These are phyloP conservation scores for Chlorella sp. DNA, from an alignment of 139 green algal genomes.

Conservation along the genomic window DNA sequence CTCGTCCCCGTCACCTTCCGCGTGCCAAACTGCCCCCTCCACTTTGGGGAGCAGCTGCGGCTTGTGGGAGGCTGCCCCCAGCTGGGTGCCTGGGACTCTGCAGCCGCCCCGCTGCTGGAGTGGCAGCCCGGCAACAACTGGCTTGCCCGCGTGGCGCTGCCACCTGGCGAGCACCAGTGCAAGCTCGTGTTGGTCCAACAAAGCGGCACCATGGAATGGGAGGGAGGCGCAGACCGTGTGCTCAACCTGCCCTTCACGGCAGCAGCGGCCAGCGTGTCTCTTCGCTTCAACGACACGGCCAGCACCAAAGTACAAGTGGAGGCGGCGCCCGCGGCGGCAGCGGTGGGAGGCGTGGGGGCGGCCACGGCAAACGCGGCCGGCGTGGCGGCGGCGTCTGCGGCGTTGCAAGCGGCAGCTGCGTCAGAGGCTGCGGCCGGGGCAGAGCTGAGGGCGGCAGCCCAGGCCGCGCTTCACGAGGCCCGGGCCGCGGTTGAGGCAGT, in stretches of 20 bases:
- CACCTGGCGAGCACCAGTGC: constrained; percentile 48
- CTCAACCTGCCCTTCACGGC: constrained; percentile 55
- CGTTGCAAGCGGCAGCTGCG: no score
- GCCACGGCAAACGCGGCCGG: no score
- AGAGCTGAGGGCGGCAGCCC: no score
- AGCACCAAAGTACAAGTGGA: background rate
- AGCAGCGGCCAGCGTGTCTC: background rate
- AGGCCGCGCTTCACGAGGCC: background rate
- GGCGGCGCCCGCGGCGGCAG: no score
- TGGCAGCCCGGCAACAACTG: constrained; percentile 67
- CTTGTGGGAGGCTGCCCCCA: constrained; percentile 47
- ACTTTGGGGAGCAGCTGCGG: constrained; percentile 30
- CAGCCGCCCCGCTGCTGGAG: constrained; percentile 34
- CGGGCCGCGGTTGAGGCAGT: background rate
- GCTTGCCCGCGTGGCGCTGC: constrained; percentile 43
- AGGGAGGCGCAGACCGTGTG: constrained; percentile 67
- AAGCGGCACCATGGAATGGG: constrained; percentile 53
- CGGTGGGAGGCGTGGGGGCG: no score
- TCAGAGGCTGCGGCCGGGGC: no score
- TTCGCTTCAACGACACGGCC: background rate
- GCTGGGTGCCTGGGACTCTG: constrained; percentile 53
- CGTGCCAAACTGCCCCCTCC: background rate
- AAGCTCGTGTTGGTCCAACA: constrained; percentile 39
- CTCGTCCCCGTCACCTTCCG: background rate
- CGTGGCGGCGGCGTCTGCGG: no score